Evolutionary conservation across 2,329 filamentous ascomycete genomes (phyloP).

Genomic region (Talaromyces funiculosus): DNA sequence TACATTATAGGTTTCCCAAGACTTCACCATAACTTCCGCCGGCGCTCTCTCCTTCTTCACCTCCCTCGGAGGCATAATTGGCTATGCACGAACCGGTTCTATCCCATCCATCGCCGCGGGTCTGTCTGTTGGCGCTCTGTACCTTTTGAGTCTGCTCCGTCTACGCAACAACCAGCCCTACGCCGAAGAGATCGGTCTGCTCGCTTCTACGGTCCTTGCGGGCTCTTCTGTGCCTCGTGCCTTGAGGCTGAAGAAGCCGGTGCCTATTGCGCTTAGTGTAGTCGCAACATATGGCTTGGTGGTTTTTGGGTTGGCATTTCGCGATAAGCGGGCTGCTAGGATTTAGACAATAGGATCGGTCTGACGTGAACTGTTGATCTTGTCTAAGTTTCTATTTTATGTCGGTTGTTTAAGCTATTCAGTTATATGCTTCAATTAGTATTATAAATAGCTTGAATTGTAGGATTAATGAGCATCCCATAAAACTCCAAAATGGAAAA

Average conservation of each 20-base stretch:
- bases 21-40: slow-evolving; percentile 53
- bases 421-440: no score
- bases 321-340: slow-evolving; percentile 25
- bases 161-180: slow-evolving; percentile 70
- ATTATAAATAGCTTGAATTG: no score
- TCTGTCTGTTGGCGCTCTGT: slow-evolving; percentile 69
- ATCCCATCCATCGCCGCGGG: slow-evolving; percentile 83
- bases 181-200: slow-evolving; percentile 79
- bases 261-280: slow-evolving; percentile 73
- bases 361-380: neutral
- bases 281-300: slow-evolving; percentile 72
- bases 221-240: slow-evolving; percentile 82
- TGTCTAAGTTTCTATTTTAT: no score
- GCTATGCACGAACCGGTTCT: slow-evolving; percentile 78
- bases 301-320: slow-evolving; percentile 69
- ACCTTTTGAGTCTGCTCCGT: slow-evolving; percentile 75
- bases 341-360: no score
- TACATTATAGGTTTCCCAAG: slow-evolving; percentile 13
- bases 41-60: slow-evolving; percentile 76
- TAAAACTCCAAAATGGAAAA: no score
- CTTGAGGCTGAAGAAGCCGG: slow-evolving; percentile 74
- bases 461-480: no score
- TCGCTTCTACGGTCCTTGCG: slow-evolving; percentile 79
- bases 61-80: slow-evolving; percentile 78
- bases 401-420: no score